Base-by-base conservation (phyloP, 306 rosid genomes). In the Ammopiptanthus mongolicus region DNA sequence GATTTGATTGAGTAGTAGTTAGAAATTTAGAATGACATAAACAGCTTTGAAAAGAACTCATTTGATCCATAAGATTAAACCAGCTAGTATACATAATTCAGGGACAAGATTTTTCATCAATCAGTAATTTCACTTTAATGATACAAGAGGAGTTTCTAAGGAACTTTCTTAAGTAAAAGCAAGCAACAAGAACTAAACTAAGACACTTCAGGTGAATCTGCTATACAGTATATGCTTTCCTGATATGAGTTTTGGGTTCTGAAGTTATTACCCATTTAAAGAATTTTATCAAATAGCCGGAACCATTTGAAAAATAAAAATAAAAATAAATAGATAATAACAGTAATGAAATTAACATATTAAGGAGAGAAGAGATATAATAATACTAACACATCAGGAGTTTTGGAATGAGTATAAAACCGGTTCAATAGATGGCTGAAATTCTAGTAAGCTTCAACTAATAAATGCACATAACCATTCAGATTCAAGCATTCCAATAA, bases 141-240 rank as follows among this genome's bases (percentile, higher is more conserved):
- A 53, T 67, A 75, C 80, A 82, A 61, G 44, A 23, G 75, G 75
- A 58, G 29, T 41, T 68, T 68, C 60, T 46, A 56, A 65, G 29
- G 21, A 83, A 90, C 90, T 91, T 86, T 87, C 89, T 75, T 76
- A 61, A 55, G 39, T 6, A n/a, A 78, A 85, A 86, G 87, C 90
- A 88, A 88, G 91, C 86, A 88, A 88, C 88, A 88, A 71, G 25
- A n/a, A n/a, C n/a, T n/a, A n/a, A 25, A 36, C 59, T 31, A 17
- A 1, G 36, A 70, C 42, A 28, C 70, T 66, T 76, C 31, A 56
- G 19, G 11, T 13, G 75, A 74, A 52, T 37, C 58, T 67, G 4
- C 14, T n/a, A n/a, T n/a, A n/a, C n/a, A n/a, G n/a, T n/a, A n/a
- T n/a, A n/a, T n/a, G n/a, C n/a, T 36, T 29, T 55, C 39, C 47